A percentile compares a stretch with the other conserved stretches of the same genome.
These are phyloP conservation scores for Schizophyllum commune DNA, from an alignment of 1,284 basidiomycete species.

Conservation along the genomic window DNA sequence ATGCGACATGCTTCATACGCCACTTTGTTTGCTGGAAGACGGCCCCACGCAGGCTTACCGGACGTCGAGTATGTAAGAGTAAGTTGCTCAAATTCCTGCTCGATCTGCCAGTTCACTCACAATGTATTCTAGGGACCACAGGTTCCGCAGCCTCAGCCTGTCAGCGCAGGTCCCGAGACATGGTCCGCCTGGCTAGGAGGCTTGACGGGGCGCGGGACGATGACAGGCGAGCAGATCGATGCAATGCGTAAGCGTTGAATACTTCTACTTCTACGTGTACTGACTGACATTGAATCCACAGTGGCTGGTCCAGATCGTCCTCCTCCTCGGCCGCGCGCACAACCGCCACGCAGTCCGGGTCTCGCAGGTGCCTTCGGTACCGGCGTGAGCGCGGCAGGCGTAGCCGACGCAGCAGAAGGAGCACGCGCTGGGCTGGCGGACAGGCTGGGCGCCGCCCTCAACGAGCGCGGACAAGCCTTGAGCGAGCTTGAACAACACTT, in stretches of 20 bases:
- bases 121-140: slow-evolving; percentile 14
- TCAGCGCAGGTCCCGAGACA: slow-evolving; percentile 48
- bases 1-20: slow-evolving; percentile 39
- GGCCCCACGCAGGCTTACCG: slow-evolving; percentile 36
- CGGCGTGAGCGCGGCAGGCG: slow-evolving; percentile 15
- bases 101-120: no score
- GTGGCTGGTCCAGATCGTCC: slow-evolving; percentile 62
- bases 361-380: slow-evolving; percentile 13
- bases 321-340: slow-evolving; percentile 18
- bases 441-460: slow-evolving; percentile 45
- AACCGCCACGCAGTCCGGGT: slow-evolving; percentile 5
- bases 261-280: no score
- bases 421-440: slow-evolving; percentile 36
- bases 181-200: slow-evolving; percentile 41
- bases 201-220: slow-evolving; percentile 33
- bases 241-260: slow-evolving; percentile 37
- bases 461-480: slow-evolving; percentile 51
- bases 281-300: no score
- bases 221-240: slow-evolving; percentile 54
- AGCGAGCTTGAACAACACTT: slow-evolving; percentile 54
- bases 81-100: no score
- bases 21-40: slow-evolving; percentile 50
- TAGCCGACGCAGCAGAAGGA: slow-evolving; percentile 29
- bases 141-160: slow-evolving; percentile 51
- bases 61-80: slow-evolving; percentile 41